Evolutionary conservation across 768 basidiomycete genomes (phyloP), one percentile per base, ranked within the genome.

Genomic region (Rhizopogon sp.): DNA sequence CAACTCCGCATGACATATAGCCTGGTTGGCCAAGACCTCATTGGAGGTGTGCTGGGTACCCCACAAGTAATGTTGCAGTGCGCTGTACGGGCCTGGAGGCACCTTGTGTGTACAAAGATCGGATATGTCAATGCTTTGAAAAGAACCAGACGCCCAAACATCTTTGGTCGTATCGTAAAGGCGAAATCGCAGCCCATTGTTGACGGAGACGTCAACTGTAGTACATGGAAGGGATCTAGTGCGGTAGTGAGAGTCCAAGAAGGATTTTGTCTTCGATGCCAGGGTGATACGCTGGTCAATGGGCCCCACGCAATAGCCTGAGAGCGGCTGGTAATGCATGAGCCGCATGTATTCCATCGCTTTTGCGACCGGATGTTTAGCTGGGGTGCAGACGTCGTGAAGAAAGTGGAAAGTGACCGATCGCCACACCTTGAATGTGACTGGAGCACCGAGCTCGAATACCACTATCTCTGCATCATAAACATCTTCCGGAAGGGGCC

Each of bases 361-460:
- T 11, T 4, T 17, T 41, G 3, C 0, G 3, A 6, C 28, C 0
- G 2, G 17, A 5, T 5, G 10, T 5, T 28, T 17, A 5, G 9
- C 9, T 11, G 56, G 57, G 33, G 56, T 61, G 58, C 71, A 72
- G 5, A 77, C 52, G 42, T 74, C 71, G 22, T 67, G 59, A 20
- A 78, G 62, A 37, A 79, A 56, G 14, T 60, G 53, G 55, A 71
- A 75, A 1, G 75, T 76, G 28, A 62, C 58, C 1, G 62, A 62
- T 44, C 77, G 69, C 79, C 79, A 81, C 37, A 72, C 59, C 17
- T 62, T 57, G 54, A 79, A 76, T 0, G 61, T 42, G 0, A 50
- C 0, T 1, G 79, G 80, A 39, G 69, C 69, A 5, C 54, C 25
- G 0, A 78, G 59, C 56, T 81, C 78, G 41, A 81, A 81, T 1